A percentile compares a stretch with the other conserved stretches of the same genome.
Evolutionary conservation across 257 asterid genomes (phyloP).

Genomic region (Rauvolfia tetraphylla): DNA sequence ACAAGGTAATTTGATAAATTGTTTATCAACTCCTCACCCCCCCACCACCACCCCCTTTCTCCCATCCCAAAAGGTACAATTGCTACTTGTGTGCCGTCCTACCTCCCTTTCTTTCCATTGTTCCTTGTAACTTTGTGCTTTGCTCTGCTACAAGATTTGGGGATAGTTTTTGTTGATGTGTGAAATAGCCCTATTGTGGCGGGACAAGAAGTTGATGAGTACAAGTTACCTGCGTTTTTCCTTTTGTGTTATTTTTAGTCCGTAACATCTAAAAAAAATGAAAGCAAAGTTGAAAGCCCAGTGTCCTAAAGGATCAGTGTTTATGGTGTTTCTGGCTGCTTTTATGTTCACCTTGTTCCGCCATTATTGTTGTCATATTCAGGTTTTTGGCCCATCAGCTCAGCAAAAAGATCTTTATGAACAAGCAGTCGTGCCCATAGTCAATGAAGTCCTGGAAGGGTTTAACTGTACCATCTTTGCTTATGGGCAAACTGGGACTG

Average conservation of each 20-base stretch:
- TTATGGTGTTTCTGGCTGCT: background rate
- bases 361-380: constrained; percentile 10
- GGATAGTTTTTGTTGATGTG: background rate
- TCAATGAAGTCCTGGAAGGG: constrained; percentile 79
- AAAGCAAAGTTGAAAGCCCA: background rate
- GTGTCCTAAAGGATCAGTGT: background rate
- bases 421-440: constrained; percentile 79
- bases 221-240: background rate
- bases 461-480: constrained; percentile 89
- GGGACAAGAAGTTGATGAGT: background rate
- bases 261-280: background rate
- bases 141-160: background rate
- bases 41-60: too few species aligned
- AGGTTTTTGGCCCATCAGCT: constrained; percentile 90
- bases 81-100: background rate
- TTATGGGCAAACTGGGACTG: constrained; percentile 93
- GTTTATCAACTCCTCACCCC: background rate
- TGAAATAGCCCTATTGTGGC: background rate
- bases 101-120: background rate
- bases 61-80: background rate
- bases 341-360: background rate
- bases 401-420: constrained; percentile 74
- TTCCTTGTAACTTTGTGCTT: background rate
- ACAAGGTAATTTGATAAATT: constrained; percentile 47
- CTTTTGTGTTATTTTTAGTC: background rate